These are phyloP conservation scores for Taphrina flavorubra DNA, from an alignment of 1,139 yeast species.

Conservation along the genomic window DNA sequence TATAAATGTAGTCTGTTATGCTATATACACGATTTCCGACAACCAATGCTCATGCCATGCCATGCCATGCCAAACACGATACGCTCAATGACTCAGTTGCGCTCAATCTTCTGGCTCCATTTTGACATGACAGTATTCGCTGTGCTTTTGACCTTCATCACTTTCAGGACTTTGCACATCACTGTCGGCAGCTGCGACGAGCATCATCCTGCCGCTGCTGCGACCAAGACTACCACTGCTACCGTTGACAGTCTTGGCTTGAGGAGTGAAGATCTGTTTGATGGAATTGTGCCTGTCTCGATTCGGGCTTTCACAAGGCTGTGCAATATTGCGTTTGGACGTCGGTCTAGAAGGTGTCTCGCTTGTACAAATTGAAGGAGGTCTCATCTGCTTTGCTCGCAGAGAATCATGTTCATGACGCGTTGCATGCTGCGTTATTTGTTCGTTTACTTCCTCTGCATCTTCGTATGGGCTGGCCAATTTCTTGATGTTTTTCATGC, in stretches of 20 bases:
- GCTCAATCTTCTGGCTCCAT: constrained; percentile 1
- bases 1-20: background rate
- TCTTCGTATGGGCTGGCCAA: constrained; percentile 30
- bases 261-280: constrained; percentile 9
- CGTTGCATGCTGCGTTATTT: background rate
- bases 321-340: constrained; percentile 4
- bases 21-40: background rate
- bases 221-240: background rate
- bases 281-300: constrained; percentile 12
- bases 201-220: background rate
- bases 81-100: no score
- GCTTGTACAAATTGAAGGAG: background rate
- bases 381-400: background rate
- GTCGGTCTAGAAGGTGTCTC: constrained; percentile 18
- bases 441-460: constrained; percentile 16
- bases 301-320: constrained; percentile 9
- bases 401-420: background rate
- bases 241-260: background rate
- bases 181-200: background rate
- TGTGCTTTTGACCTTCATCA: constrained; percentile 11
- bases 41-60: background rate
- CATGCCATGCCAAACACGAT: background rate
- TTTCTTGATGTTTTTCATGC: background rate
- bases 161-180: constrained; percentile 5
- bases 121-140: constrained; percentile 9